Evolutionary conservation across 2,329 filamentous ascomycete genomes (phyloP).

Genomic region (Aspergillus chevalieri): DNA sequence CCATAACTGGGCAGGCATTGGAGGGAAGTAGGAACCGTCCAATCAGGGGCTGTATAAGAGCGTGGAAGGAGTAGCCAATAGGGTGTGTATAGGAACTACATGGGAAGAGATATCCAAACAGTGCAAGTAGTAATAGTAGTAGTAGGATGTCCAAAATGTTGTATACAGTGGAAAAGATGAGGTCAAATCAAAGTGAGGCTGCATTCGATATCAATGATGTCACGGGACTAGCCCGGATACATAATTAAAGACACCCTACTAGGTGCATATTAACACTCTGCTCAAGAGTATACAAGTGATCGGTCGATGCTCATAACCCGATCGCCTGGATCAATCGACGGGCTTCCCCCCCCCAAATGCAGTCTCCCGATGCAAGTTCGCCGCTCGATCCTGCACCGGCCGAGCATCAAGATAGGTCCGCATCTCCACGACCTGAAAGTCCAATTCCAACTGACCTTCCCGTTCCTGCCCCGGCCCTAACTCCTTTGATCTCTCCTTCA

Average conservation of each 20-base stretch:
- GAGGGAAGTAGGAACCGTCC: neutral
- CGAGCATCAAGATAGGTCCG: conserved; percentile 14
- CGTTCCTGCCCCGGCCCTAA: neutral
- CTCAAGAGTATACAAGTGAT: neutral
- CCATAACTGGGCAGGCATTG: no score
- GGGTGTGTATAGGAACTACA: neutral
- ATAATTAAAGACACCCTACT: no score
- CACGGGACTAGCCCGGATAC: neutral
- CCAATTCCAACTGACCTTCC: conserved; percentile 2
- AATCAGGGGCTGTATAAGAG: neutral
- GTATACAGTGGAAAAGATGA: neutral
- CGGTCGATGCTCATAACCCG: neutral
- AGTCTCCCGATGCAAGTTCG: conserved; percentile 4
- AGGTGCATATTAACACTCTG: no score
- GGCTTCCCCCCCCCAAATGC: neutral
- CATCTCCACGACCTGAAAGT: conserved; percentile 14
- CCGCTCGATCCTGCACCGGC: conserved; percentile 13
- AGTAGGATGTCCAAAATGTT: neutral
- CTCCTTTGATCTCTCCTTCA: conserved; percentile 2
- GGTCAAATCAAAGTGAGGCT: neutral
- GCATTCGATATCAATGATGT: neutral
- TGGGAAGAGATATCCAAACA: neutral
- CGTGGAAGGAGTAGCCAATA: neutral
- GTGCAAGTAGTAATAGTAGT: neutral
- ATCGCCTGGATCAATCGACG: neutral